Evolutionary conservation across 306 rosid species (phyloP), one percentile per base, ranked within the genome.

Genomic region (Glycine latifolia): DNA sequence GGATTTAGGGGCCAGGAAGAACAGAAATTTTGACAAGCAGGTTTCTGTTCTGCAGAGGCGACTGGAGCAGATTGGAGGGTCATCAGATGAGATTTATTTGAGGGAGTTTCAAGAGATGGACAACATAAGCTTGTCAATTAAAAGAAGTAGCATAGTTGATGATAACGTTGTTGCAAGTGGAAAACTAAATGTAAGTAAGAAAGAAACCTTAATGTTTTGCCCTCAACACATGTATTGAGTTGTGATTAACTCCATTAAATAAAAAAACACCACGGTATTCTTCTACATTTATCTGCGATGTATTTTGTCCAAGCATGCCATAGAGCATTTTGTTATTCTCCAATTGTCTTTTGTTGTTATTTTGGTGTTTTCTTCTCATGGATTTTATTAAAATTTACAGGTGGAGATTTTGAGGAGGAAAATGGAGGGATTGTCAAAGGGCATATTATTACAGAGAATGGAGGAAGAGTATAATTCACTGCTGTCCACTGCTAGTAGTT

Each of bases 371-470:
- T 10, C 54, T 48, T 85, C 70, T 85, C 2, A 78, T 61, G 48
- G 20, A 37, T 46, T 78, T 77, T 26, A 39, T 43, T 76, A 41
- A 58, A 81, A 10, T 65, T 71, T 78, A 65, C 76, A 95, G 97
- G 98, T 91, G 79, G 99, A 95, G 78, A 89, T 93, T 75, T 76
- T 95, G 81, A 91, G 89, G 79, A 91, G 92, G 81, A 95, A 91
- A 86, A 91, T 95, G 99, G 98, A 95, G 72, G 94, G 90, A 66
- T 79, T 93, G 80, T 95, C 99, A 43, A 88, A 88, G 75, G 99
- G 98, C 56, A 83, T 87, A 67, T 82, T 93, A 62, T 85, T 95
- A 46, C 90, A 89, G 81, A 91, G 90, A 84, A 95, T 95, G 94
- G 90, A 90, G 87, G 97, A 95, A 83, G 99, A 93, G 77, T 95